Evolutionary conservation across 1,284 basidiomycete genomes (phyloP), one percentile per base, ranked within the genome.

Genomic region (Mixia osmundae): DNA sequence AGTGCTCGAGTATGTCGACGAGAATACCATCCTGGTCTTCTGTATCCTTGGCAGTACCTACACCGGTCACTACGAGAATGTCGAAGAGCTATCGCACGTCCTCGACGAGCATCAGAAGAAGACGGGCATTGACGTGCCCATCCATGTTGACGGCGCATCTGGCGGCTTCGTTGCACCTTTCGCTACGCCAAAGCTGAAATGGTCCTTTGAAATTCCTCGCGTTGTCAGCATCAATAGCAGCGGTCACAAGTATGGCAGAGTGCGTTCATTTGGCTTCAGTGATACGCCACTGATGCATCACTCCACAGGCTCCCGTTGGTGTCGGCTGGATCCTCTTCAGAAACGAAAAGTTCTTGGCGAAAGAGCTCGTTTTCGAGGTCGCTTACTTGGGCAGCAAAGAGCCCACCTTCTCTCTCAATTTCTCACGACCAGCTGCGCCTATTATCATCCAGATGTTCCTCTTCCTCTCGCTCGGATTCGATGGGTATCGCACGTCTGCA

Each of bases 371-470:
- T 46, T 94, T 95, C 52, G 85, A 94, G 57, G 67, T 94, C 15
- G 82, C 46, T 33, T 52, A 55, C 47, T 57, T 65, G 33, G 63
- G 62, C n/a, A 60, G 57, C 1, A 62, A 66, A 38, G 67, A 71
- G 48, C 69, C 69, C 50, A 64, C 73, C 1, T 94, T 87, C 63
- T 87, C 82, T 18, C 67, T 94, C 51, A 94, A 95, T 63, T 95
- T 95, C 56, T 82, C 77, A 29, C 71, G 85, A 7, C 82, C 80
- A 0, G 79, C 79, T 18, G 69, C 78, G 27, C 79, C 85, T 8
- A 76, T 95, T 51, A 72, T 94, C 34, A 77, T 71, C 1, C 82
- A 89, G 56, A 82, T 87, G 61, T 94, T 80, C 66, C 89, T 80
- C 56, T 68, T 49, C 23, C 22, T 85, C 29, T 74, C 80, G 51